Evolutionary conservation across 116 monocot genomes (phyloP).

Genomic region (Thalassia testudinum): DNA sequence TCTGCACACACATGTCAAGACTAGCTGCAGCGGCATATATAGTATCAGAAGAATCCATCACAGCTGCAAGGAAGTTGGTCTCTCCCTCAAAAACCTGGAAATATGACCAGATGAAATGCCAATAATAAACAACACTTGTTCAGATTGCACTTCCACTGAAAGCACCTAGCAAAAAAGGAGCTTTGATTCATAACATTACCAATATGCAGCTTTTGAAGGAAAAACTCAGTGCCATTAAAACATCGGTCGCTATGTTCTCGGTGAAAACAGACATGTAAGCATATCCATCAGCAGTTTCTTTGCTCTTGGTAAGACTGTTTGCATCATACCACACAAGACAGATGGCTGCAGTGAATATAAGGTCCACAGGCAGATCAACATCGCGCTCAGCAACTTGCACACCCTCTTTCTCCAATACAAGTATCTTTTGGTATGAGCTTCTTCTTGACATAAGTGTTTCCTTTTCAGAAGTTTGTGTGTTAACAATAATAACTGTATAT

Average conservation of each 20-base stretch:
- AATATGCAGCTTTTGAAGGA: slow-evolving; percentile 74
- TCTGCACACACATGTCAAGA: slow-evolving; percentile 68
- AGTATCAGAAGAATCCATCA: slow-evolving; percentile 85
- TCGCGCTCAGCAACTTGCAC: slow-evolving; percentile 83
- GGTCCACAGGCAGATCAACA: slow-evolving; percentile 64
- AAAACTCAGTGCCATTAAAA: slow-evolving; percentile 85
- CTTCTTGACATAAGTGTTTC: slow-evolving; percentile 75
- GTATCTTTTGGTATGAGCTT: slow-evolving; percentile 86
- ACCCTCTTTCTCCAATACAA: slow-evolving; percentile 64
- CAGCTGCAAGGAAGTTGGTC: slow-evolving; percentile 34
- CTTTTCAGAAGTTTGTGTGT: slow-evolving; percentile 58
- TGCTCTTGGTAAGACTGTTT: slow-evolving; percentile 13
- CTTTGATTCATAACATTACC: slow-evolving; percentile 24
- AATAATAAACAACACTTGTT: not conserved
- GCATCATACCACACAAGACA: slow-evolving; percentile 85
- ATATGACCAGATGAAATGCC: not conserved
- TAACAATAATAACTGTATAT: slow-evolving; percentile 53
- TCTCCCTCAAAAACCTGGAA: slow-evolving; percentile 90
- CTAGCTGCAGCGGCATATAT: slow-evolving; percentile 87
- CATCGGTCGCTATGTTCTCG: slow-evolving; percentile 78
- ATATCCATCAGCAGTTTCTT: slow-evolving; percentile 5
- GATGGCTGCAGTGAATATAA: slow-evolving; percentile 65
- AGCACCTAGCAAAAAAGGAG: not conserved
- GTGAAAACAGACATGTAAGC: slow-evolving; percentile 38
- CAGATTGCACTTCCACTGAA: not conserved